Conservation (phyloP, 305 asterid species). For the Caryopteris hybrid region DNA sequence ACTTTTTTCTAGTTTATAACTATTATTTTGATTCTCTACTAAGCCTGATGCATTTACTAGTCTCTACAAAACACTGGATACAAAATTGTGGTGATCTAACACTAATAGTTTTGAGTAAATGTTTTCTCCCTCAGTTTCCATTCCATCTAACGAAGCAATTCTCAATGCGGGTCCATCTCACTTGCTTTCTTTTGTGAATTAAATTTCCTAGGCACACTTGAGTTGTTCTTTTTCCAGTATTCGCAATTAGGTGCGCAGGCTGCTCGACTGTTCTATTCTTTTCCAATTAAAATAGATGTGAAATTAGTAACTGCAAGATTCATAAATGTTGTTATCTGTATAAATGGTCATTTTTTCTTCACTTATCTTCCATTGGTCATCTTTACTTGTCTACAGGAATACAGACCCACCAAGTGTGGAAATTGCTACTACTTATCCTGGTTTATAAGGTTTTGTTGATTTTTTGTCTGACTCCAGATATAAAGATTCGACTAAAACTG, state of each 20-base stretch:
- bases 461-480: slow-evolving; percentile 51
- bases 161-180: too few species aligned
- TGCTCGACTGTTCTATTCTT: neutral
- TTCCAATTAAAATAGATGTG: neutral
- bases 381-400: neutral
- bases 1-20: neutral
- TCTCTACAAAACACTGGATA: neutral
- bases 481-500: slow-evolving; percentile 85
- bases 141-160: too few species aligned
- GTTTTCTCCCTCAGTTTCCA: too few species aligned
- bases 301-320: neutral
- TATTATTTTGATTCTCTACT: neutral
- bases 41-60: neutral
- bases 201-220: too few species aligned
- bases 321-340: neutral
- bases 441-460: slow-evolving; percentile 7
- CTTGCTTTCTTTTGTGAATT: too few species aligned
- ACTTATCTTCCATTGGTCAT: neutral
- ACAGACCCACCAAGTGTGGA: neutral
- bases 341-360: neutral
- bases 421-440: neutral
- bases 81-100: neutral
- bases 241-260: too few species aligned
- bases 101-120: too few species aligned
- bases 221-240: too few species aligned